These are phyloP conservation scores for Rusavskia elegans DNA, from an alignment of 495 filamentous ascomycete genomes.

Conservation along the genomic window DNA sequence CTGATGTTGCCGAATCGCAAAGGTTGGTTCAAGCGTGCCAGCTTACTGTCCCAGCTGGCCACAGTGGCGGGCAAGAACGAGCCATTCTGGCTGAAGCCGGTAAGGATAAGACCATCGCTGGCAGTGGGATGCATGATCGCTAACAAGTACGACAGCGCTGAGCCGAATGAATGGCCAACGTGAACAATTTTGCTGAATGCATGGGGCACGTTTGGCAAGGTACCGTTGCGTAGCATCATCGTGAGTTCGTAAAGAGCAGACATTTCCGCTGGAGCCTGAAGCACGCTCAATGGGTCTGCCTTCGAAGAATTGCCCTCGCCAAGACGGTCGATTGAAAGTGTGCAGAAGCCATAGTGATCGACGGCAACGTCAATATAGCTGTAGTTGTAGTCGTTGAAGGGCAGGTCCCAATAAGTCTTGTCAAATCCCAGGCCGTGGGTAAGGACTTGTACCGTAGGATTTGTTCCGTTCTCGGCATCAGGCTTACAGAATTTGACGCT, in stretches of 20 bases:
- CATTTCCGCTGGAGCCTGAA: slow-evolving; percentile 37
- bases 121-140: slow-evolving; percentile 30
- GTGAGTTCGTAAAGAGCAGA: slow-evolving; percentile 34
- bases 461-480: slow-evolving; percentile 16
- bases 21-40: slow-evolving; percentile 27
- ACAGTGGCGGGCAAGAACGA: slow-evolving; percentile 20
- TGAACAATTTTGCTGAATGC: slow-evolving; percentile 35
- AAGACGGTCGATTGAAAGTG: slow-evolving; percentile 40
- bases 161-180: slow-evolving; percentile 36
- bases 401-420: slow-evolving; percentile 44
- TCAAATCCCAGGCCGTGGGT: slow-evolving; percentile 50
- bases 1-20: slow-evolving; percentile 20
- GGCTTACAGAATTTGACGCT: slow-evolving; percentile 21
- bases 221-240: slow-evolving; percentile 26
- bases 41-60: slow-evolving; percentile 29
- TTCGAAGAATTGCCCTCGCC: slow-evolving; percentile 39
- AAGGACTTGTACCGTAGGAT: slow-evolving; percentile 34
- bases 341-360: slow-evolving; percentile 33
- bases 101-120: slow-evolving; percentile 41
- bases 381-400: slow-evolving; percentile 36
- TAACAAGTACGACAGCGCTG: slow-evolving; percentile 25
- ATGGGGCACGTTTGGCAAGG: slow-evolving; percentile 16
- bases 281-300: slow-evolving; percentile 35
- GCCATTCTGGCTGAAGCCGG: slow-evolving; percentile 33
- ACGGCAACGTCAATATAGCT: slow-evolving; percentile 39